Conservation (phyloP, 768 basidiomycete species). For the Rhodotorula diobovata region DNA sequence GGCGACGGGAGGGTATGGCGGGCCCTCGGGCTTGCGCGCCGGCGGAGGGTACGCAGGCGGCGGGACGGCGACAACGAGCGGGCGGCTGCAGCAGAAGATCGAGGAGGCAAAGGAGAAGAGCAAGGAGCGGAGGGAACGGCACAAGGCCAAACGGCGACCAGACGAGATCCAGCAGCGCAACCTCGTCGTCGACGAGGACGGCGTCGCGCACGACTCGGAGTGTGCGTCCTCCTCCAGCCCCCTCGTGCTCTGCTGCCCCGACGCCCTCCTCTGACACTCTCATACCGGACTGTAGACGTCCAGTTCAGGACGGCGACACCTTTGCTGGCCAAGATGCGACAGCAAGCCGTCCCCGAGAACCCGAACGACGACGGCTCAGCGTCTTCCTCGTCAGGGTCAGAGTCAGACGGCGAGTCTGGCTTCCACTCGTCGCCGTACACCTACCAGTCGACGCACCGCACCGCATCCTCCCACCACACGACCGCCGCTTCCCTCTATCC, state of each 20-base stretch:
- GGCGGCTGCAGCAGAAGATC: slow-evolving; percentile 24
- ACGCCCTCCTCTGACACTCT: neutral
- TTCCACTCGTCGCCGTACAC: slow-evolving; percentile 39
- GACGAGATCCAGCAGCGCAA: slow-evolving; percentile 25
- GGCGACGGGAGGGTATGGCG: neutral
- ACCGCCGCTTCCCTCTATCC: slow-evolving; percentile 7
- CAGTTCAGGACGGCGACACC: slow-evolving; percentile 31
- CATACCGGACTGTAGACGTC: slow-evolving; percentile 12
- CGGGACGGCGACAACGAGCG: slow-evolving; percentile 3
- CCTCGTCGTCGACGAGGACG: slow-evolving; percentile 28
- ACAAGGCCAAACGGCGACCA: slow-evolving; percentile 17
- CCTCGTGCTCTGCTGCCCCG: no score
- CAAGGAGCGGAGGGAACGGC: slow-evolving; percentile 30
- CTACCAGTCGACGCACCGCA: slow-evolving; percentile 40
- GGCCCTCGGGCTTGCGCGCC: neutral
- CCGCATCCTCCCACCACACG: slow-evolving; percentile 14
- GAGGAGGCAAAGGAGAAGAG: slow-evolving; percentile 33
- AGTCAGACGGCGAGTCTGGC: slow-evolving; percentile 4
- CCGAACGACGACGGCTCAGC: slow-evolving; percentile 32
- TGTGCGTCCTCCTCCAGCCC: no score
- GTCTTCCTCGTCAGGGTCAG: slow-evolving; percentile 15
- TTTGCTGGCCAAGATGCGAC: slow-evolving; percentile 15
- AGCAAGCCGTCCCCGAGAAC: slow-evolving; percentile 2
- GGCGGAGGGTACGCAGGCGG: slow-evolving; percentile 3
- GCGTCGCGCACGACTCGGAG: slow-evolving; percentile 36